Evolutionary conservation across 768 basidiomycete genomes (phyloP).

Genomic region (Leucocoprinus leucothites): DNA sequence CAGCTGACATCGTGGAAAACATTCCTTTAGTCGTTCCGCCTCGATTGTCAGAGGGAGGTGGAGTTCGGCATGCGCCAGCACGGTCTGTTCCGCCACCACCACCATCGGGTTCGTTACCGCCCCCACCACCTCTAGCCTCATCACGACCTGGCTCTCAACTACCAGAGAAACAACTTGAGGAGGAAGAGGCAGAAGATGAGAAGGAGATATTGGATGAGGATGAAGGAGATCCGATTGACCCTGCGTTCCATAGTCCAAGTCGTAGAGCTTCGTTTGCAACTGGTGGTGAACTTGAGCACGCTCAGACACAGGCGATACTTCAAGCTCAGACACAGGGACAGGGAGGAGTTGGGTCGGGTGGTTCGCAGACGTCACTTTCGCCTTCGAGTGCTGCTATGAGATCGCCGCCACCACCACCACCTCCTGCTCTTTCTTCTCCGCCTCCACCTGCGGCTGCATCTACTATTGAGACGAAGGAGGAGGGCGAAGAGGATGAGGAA

Average conservation of each 20-base stretch:
- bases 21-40: constrained; percentile 7
- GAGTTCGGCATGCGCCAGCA: not conserved
- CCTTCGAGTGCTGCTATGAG: not conserved
- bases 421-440: constrained; percentile 1
- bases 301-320: not conserved
- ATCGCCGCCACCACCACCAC: not conserved
- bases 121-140: not conserved
- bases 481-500: constrained; percentile 36
- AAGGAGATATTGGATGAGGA: constrained; percentile 56
- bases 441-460: not conserved
- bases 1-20: not conserved
- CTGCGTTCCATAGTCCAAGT: constrained; percentile 54
- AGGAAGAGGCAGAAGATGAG: not conserved
- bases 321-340: too few relatives aligned
- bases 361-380: not conserved
- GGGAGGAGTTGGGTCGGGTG: too few relatives aligned
- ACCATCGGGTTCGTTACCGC: not conserved
- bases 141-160: too few relatives aligned
- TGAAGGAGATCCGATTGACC: constrained; percentile 72
- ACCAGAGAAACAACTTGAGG: too few relatives aligned
- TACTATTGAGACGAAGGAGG: constrained; percentile 13
- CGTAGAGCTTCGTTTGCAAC: constrained; percentile 28
- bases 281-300: not conserved
- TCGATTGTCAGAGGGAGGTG: not conserved
- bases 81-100: constrained; percentile 15